phyloP scores from a whole-genome alignment of 73 alveolate species.

The Blepharisma japonicum region DNA sequence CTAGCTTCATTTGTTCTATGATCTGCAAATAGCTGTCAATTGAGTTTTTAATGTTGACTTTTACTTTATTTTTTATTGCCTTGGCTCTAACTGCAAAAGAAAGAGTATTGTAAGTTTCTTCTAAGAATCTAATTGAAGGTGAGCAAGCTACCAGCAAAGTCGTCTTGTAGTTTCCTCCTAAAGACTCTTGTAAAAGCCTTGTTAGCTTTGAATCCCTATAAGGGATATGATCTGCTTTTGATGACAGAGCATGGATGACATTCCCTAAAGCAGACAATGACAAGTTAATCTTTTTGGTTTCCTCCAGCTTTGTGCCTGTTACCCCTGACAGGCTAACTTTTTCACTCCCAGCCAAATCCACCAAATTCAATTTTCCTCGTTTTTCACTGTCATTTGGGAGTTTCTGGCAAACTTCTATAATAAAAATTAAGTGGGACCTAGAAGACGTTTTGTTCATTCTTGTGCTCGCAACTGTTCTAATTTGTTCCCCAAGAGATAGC shows the following conservation, averaged over 20 bases:
- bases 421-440: constrained; percentile 1
- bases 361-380: constrained; percentile 57
- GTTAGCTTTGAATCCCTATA: constrained; percentile 92
- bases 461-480: constrained; percentile 52
- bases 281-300: constrained; percentile 77
- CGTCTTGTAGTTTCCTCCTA: constrained; percentile 93
- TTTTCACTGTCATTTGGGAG: constrained; percentile 19
- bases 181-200: constrained; percentile 80
- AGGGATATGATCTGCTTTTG: constrained; percentile 71
- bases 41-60: constrained; percentile 12
- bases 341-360: constrained; percentile 92
- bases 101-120: constrained; percentile 79
- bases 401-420: constrained; percentile 26
- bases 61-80: constrained; percentile 29
- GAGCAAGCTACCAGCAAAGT: constrained; percentile 82
- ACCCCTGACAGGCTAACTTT: constrained; percentile 72
- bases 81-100: constrained; percentile 92
- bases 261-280: constrained; percentile 79
- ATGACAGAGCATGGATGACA: constrained; percentile 70
- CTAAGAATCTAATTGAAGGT: constrained; percentile 68
- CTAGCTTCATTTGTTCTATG: not conserved
- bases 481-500: constrained; percentile 41
- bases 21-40: constrained; percentile 8
- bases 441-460: constrained; percentile 38
- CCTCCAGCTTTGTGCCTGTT: constrained; percentile 77